A percentile compares a stretch with the other conserved stretches of the same genome.
Conservation (phyloP, 2,329 filamentous ascomycete species). For the Alternaria arborescens region DNA sequence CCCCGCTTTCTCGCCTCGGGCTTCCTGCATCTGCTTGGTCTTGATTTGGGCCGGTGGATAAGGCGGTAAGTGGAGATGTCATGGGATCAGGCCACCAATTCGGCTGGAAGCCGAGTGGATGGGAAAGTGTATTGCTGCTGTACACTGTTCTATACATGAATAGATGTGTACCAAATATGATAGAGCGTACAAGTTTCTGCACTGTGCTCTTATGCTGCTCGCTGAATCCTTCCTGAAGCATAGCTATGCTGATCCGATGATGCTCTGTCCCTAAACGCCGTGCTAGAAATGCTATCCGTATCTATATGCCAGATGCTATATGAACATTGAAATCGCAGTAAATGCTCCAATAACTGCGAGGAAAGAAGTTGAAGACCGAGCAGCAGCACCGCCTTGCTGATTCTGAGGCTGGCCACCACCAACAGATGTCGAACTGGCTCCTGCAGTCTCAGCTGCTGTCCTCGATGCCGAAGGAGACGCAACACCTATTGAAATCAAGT, state of each 20-base stretch:
- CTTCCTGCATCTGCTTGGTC: not conserved
- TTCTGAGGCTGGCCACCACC: constrained; percentile 6
- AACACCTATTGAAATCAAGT: not conserved
- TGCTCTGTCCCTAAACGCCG: not conserved
- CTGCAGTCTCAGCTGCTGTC: not conserved
- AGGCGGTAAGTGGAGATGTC: constrained; percentile 6
- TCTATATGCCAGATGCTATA: constrained; percentile 4
- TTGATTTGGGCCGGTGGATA: not conserved
- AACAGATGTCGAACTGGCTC: constrained; percentile 3
- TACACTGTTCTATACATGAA: not conserved
- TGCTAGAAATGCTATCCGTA: not conserved
- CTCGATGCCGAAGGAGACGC: constrained; percentile 4
- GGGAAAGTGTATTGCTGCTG: not conserved
- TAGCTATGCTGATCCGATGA: not conserved
- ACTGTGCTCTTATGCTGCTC: not conserved
- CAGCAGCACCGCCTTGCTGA: constrained; percentile 8
- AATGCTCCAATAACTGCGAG: not conserved
- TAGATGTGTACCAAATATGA: not conserved
- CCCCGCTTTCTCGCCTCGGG: constrained; percentile 1
- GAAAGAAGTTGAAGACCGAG: not conserved
- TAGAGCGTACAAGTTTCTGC: not conserved
- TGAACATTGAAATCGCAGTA: constrained; percentile 3
- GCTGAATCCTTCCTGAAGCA: not conserved
- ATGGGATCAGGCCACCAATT: not conserved
- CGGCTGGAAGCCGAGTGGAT: not conserved